Base-by-base conservation (phyloP, 805 yeast genomes). In the Metschnikowia gelsemii region DNA sequence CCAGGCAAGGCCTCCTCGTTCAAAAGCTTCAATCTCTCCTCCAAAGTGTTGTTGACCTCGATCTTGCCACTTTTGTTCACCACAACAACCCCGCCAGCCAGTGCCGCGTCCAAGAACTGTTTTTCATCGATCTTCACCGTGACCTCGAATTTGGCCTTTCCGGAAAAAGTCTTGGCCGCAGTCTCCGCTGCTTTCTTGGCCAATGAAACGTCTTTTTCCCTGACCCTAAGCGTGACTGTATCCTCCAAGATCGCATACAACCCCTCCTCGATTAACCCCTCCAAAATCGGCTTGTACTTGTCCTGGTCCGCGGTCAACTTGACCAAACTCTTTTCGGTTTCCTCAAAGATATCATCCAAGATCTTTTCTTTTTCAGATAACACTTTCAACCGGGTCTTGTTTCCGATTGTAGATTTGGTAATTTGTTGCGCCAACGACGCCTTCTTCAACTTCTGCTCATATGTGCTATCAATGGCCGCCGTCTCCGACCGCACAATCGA, bases 401-500 rank as follows among this genome's bases (percentile, higher is more conserved):
- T 93, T 51, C 91, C 89, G 61, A 93, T 85, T 41, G 96, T 91
- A 22, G 98, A 90, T 72, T 88, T 89, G 57, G 90, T 80, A 63
- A 93, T 91, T 71, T 93, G 98, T 68, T 93, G 97, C 32, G 91
- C 86, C 64, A 93, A 80, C 23, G 88, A 72, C 2, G 96, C 90
- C 67, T 91, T 93, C 75, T 93, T 91, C 70, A 86, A 76, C 63
- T 87, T 88, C 55, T 79, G 81, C 50, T 84, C 90, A 62, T 82
- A 87, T 28, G 77, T 70, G 14, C 82, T 70, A 63, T 93, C 99
- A 54, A 93, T 88, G 38, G 90, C 80, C 38, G 93, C 83, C 42
- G 85, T 85, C 69, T 93, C 99, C 11, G 88, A 77, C 60, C 98
- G 87, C 45, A 93, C 98, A 59, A 93, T 82, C 43, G 88, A 81